Evolutionary conservation across 495 filamentous ascomycete genomes (phyloP).

Genomic region (Podospora didyma): DNA sequence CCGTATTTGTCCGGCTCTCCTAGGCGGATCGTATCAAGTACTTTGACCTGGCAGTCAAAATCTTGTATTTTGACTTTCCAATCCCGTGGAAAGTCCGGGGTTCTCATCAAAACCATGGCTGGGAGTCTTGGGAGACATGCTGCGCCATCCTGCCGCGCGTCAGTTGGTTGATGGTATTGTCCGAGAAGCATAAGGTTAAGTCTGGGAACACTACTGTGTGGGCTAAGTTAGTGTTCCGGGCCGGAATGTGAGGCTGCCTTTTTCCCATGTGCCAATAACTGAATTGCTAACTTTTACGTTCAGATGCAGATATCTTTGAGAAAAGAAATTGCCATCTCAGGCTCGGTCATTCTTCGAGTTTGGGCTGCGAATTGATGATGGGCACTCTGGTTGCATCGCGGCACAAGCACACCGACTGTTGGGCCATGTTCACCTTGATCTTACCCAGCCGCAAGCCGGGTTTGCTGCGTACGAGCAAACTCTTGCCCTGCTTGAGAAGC

Average conservation of each 20-base stretch:
- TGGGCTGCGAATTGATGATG: neutral
- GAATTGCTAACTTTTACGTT: neutral
- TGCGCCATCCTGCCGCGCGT: constrained; percentile 4
- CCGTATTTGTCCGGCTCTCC: neutral
- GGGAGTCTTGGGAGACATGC: constrained; percentile 9
- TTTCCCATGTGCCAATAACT: neutral
- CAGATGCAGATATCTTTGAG: constrained; percentile 3
- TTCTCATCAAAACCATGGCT: constrained; percentile 11
- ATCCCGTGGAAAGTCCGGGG: constrained; percentile 7
- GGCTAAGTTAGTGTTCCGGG: constrained; percentile 9
- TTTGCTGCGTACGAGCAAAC: constrained; percentile 6
- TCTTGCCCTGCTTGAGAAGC: constrained; percentile 1
- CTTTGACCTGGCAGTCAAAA: constrained; percentile 5
- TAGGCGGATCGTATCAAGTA: neutral
- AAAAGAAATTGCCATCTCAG: constrained; percentile 3
- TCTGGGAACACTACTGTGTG: neutral
- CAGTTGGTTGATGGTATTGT: constrained; percentile 3
- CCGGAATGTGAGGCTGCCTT: constrained; percentile 7
- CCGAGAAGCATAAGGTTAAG: constrained; percentile 2
- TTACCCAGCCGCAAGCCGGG: constrained; percentile 4
- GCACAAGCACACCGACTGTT: constrained; percentile 2
- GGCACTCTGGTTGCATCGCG: neutral
- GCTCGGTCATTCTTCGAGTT: constrained; percentile 5
- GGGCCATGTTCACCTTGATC: neutral
- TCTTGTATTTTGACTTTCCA: constrained; percentile 10